Percentiles rank a stretch among this genome's conserved stretches.
These are phyloP conservation scores for Prunus davidiana DNA, from an alignment of 306 rosid species.

Conservation along the genomic window DNA sequence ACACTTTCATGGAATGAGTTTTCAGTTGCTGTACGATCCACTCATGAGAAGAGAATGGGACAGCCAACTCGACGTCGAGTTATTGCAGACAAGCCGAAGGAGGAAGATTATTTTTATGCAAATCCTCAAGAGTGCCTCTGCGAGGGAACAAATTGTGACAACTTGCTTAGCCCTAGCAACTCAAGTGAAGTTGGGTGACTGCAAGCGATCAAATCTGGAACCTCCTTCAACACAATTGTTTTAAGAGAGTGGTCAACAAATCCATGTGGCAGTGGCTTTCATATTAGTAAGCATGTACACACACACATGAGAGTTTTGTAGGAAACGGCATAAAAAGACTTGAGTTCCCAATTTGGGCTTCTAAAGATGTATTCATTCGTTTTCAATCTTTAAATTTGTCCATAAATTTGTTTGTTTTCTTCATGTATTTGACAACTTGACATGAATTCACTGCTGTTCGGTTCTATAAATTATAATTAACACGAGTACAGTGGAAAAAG, in stretches of 20 bases:
- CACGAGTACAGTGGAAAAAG: neutral
- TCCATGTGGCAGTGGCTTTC: slow-evolving; percentile 30
- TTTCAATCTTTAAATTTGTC: slow-evolving; percentile 17
- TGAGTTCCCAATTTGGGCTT: slow-evolving; percentile 33
- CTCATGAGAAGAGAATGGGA: slow-evolving; percentile 66
- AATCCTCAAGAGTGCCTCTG: slow-evolving; percentile 87
- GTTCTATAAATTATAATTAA: slow-evolving; percentile 12
- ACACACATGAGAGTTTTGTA: slow-evolving; percentile 47
- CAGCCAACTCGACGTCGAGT: slow-evolving; percentile 60
- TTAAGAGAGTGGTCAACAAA: slow-evolving; percentile 20
- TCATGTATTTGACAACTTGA: neutral
- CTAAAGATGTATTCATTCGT: slow-evolving; percentile 33
- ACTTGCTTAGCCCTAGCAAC: slow-evolving; percentile 41
- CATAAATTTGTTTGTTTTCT: slow-evolving; percentile 17
- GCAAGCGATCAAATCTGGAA: slow-evolving; percentile 19
- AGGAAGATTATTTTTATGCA: slow-evolving; percentile 90
- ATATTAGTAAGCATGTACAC: slow-evolving; percentile 35
- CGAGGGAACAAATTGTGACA: slow-evolving; percentile 52
- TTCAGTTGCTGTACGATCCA: slow-evolving; percentile 40
- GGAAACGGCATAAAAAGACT: slow-evolving; percentile 30
- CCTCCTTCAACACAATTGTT: slow-evolving; percentile 28
- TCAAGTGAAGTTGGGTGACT: slow-evolving; percentile 31
- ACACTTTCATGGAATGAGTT: slow-evolving; percentile 64
- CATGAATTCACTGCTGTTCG: slow-evolving; percentile 6
- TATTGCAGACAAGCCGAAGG: slow-evolving; percentile 68